These are phyloP conservation scores for Boechera stricta DNA, from an alignment of 345 rosid species.

Conservation along the genomic window DNA sequence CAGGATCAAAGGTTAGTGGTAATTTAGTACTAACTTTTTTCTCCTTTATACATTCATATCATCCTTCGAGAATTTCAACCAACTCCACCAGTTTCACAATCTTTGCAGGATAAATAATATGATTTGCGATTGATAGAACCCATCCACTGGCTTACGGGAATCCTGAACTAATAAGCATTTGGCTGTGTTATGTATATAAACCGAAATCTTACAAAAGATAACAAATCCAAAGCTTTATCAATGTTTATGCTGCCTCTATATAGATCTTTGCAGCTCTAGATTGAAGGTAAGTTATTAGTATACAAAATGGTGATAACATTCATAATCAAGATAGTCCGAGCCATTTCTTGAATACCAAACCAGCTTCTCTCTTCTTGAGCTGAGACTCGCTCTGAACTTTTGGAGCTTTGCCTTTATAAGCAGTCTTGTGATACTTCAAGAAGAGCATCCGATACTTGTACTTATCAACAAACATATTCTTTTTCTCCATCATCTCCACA, in stretches of 20 bases:
- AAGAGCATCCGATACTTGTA: slow-evolving; percentile 82
- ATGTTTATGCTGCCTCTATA: slow-evolving; percentile 26
- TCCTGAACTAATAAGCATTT: slow-evolving; percentile 29
- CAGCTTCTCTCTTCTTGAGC: slow-evolving; percentile 78
- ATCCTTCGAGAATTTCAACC: slow-evolving; percentile 25
- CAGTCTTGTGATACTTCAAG: slow-evolving; percentile 92
- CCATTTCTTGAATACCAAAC: slow-evolving; percentile 78
- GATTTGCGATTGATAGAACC: slow-evolving; percentile 10
- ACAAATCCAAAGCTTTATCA: slow-evolving; percentile 28
- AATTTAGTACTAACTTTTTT: slow-evolving; percentile 4
- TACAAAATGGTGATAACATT: slow-evolving; percentile 9
- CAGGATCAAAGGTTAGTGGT: slow-evolving; percentile 66
- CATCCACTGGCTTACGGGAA: neutral
- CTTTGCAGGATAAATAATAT: slow-evolving; percentile 45
- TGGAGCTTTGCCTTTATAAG: slow-evolving; percentile 85
- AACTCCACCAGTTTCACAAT: slow-evolving; percentile 28
- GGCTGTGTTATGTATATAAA: slow-evolving; percentile 21
- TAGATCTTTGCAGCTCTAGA: neutral
- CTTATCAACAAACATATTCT: slow-evolving; percentile 85
- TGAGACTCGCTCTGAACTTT: slow-evolving; percentile 87
- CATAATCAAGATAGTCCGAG: slow-evolving; percentile 61
- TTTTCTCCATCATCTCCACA: slow-evolving; percentile 78
- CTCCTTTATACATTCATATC: slow-evolving; percentile 18
- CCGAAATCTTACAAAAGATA: slow-evolving; percentile 33
- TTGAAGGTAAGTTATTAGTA: neutral